Evolutionary conservation across 345 rosid genomes (phyloP).

Genomic region (Eucalyptus lansdowneana): DNA sequence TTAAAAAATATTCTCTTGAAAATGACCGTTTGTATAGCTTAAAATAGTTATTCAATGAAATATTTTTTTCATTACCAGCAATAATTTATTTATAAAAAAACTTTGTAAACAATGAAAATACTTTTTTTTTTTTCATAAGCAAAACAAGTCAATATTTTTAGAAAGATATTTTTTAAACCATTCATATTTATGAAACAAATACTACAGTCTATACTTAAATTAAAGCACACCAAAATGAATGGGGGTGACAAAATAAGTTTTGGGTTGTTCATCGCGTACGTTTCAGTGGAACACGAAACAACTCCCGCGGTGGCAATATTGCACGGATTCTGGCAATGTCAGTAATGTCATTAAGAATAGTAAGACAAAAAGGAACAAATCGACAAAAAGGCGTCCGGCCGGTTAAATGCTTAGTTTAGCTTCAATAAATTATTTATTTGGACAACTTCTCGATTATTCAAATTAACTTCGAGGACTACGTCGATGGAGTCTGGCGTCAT

Average conservation of each 20-base stretch:
- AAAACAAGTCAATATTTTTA: accelerated
- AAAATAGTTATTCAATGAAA: background rate
- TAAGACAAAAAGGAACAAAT: background rate
- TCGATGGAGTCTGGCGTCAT: background rate
- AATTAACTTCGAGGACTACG: background rate
- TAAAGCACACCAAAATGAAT: background rate
- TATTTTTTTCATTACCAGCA: background rate
- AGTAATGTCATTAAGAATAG: background rate
- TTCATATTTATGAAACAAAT: no score
- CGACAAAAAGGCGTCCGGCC: background rate
- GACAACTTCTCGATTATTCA: background rate
- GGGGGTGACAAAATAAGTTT: background rate
- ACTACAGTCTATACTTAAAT: background rate
- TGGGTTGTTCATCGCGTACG: background rate
- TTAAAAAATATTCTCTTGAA: background rate
- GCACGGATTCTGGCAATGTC: background rate
- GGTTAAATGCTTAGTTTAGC: background rate
- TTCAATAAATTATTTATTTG: background rate
- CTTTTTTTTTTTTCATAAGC: accelerated
- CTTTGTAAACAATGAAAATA: accelerated
- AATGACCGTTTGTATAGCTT: background rate
- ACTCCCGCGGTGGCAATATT: background rate
- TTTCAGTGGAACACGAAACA: background rate
- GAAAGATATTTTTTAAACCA: accelerated
- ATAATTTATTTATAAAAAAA: background rate